Evolutionary conservation across 1,139 yeast genomes (phyloP), one percentile per base, ranked within the genome.

Genomic region (Suhomyces ambrosiae): DNA sequence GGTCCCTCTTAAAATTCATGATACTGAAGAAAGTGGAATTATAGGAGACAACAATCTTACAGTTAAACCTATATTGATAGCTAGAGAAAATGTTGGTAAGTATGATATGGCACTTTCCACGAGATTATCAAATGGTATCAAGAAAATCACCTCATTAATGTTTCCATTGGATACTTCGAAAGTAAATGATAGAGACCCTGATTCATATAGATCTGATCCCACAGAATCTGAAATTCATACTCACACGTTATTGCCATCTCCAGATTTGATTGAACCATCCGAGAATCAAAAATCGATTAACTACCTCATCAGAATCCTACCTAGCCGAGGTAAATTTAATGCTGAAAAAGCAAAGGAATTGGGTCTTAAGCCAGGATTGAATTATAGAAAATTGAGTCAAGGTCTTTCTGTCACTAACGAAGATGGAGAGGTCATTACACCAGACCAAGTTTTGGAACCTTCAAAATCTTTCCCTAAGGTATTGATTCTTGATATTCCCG

Each of bases 251-350:
- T 53, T 68, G n/a, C 72, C 72, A 0, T 35, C 47, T 7, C 61
- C 63, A 1, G 29, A 44, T 3, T 36, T 45, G 4, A 31, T 58
- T 2, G 44, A 50, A 2, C 52, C 54, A 3, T 37, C 47, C 3
- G 23, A 31, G 9, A 38, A 47, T 11, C 75, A 69, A 42, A 51
- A 58, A 17, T 58, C 76, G 1, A 54, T 64, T 22, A 81, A 78
- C 46, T 90, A 85, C 58, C 69, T 86, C 16, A 67, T 92, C 4
- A 72, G 79, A 24, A 75, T 87, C 30, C 66, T 76, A 25, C 82
- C 94, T 0, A 66, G 79, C 0, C 69, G 96, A 49, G 98, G 99
- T 0, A 84, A 76, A 52, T 92, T 94, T 53, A 70, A 80, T 45
- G 77, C 79, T 0, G 63, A 68, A 6, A 79, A 72, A 49, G 97